Conservation (phyloP, 495 filamentous ascomycete genomes). For the Daldinia caldariorum region DNA sequence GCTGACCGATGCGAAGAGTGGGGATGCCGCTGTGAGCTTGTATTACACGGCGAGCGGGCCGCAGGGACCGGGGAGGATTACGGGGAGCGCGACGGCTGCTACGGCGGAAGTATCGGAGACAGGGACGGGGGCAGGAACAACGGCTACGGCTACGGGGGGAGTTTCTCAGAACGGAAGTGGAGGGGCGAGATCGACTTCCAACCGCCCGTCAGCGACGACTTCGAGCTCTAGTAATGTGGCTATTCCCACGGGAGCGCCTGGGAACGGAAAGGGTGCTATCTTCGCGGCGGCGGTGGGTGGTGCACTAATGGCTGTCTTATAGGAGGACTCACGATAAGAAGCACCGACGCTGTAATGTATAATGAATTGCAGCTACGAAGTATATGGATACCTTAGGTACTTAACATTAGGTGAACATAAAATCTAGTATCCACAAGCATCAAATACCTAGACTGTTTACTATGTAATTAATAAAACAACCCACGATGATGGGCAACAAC, state of each 20-base stretch:
- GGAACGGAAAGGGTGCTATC: constrained; percentile 12
- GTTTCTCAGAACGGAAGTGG: neutral
- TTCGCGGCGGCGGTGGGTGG: constrained; percentile 24
- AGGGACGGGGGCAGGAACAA: neutral
- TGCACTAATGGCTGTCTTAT: constrained; percentile 20
- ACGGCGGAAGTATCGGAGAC: constrained; percentile 22
- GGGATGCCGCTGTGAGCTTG: constrained; percentile 49
- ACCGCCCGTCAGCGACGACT: constrained; percentile 1
- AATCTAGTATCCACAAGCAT: too few species aligned
- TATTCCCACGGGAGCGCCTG: constrained; percentile 8
- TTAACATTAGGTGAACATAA: too few species aligned
- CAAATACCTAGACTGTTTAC: too few species aligned
- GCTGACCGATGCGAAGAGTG: constrained; percentile 43
- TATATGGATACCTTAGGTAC: too few species aligned
- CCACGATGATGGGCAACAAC: neutral
- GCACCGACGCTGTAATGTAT: neutral
- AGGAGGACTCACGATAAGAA: neutral
- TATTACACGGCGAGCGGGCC: constrained; percentile 49
- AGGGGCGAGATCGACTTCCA: constrained; percentile 2
- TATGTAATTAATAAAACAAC: too few species aligned
- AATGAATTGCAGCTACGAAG: neutral
- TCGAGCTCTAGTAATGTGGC: constrained; percentile 21
- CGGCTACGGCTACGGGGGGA: constrained; percentile 16
- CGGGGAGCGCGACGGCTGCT: constrained; percentile 49
- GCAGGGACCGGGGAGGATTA: constrained; percentile 52